Base-by-base conservation (phyloP, 352 stramenopile genomes). In the Pythium inflatum region DNA sequence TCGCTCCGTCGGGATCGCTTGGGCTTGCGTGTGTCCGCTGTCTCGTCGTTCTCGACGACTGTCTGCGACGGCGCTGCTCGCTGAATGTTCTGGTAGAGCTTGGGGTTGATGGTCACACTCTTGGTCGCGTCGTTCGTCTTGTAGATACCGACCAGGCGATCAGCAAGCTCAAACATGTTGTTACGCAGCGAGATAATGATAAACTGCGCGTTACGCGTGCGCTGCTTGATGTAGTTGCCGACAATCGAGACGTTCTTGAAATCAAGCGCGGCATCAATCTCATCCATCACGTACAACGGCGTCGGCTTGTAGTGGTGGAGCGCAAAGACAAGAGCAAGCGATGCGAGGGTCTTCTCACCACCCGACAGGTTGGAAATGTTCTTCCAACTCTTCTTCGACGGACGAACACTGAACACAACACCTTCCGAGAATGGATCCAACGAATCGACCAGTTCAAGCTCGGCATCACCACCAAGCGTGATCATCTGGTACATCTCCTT, bases 401-500 rank as follows among this genome's bases (percentile, higher is more conserved):
- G 98, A 13, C 98, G 88, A 25, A 99, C 98, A 64, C 93, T 99
- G 77, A 99, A 99, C 2, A 99, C 97, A 58, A 99, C 98, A 34
- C 98, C 98, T 74, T 99, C 97, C 3, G 94, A 98, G 82, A 99
- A 99, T 38, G 98, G 98, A 82, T 99, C 98, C 46, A 99, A 76
- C 7, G 96, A 99, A 75, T 99, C 97, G 9, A 99, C 97, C 22
- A 99, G 93, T 73, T 99, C 98, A 22, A 99, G 78, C 74, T 99
- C 98, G 7, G 98, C 98, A 80, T 99, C 98, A 34, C 95, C 95
- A 31, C 95, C 95, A 12, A 98, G 82, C 9, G 95, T 98, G 69
- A 98, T 98, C 95, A 99, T 99, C 81, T 99, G 97, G 73, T 99
- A 99, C 98, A 99, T 99, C 73, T 99, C 98, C 85, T 99, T 99